Conservation (phyloP, 805 yeast genomes). For the Kregervanrija delftensis region DNA sequence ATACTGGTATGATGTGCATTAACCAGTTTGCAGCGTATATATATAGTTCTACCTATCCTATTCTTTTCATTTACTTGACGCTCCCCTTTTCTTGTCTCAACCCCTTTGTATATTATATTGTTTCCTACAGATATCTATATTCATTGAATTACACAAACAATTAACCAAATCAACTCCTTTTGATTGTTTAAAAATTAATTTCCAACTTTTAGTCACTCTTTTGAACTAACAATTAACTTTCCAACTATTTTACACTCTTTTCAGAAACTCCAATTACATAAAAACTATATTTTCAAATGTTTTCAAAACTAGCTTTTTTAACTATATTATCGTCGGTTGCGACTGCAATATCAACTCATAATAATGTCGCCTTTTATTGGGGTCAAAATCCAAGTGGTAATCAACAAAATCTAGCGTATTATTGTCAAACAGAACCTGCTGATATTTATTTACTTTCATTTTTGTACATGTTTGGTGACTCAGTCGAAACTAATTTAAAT, state of each 20-base stretch:
- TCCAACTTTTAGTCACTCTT: too few species aligned
- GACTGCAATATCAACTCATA: slow-evolving; percentile 7
- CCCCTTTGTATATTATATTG: too few species aligned
- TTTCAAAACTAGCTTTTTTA: slow-evolving; percentile 1
- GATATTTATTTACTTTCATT: slow-evolving; percentile 72
- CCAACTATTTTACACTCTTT: not conserved
- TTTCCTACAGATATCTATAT: too few species aligned
- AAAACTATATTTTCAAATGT: slow-evolving; percentile 1
- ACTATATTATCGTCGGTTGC: slow-evolving; percentile 6
- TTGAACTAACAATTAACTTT: not conserved
- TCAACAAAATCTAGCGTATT: slow-evolving; percentile 40
- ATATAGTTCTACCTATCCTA: too few species aligned
- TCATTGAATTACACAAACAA: too few species aligned
- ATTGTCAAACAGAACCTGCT: slow-evolving; percentile 63
- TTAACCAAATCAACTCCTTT: too few species aligned
- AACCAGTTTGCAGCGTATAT: too few species aligned
- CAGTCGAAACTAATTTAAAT: slow-evolving; percentile 35
- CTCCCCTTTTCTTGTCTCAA: too few species aligned
- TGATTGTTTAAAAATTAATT: too few species aligned
- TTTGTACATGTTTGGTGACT: slow-evolving; percentile 50
- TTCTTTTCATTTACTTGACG: too few species aligned
- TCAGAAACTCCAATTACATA: not conserved
- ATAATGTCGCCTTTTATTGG: slow-evolving; percentile 78
- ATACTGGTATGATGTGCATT: too few species aligned
- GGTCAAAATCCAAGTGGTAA: slow-evolving; percentile 76